Base-by-base conservation (phyloP, 2,329 filamentous ascomycete species). In the Neocatenulostroma microsporum region DNA sequence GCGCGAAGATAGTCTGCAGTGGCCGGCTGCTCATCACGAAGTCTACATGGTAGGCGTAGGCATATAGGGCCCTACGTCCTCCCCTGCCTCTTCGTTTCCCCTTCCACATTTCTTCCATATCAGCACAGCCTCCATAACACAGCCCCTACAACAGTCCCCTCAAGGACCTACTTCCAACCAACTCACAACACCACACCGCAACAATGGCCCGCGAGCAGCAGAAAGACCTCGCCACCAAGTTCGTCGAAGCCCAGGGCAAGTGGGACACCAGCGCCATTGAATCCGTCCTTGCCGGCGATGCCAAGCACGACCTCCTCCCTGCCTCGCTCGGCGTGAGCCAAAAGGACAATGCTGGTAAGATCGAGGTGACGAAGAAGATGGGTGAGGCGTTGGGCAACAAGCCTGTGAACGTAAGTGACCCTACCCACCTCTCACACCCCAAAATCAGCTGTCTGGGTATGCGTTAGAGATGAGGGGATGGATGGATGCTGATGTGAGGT, bases 261-360 rank as follows among this genome's bases (percentile, higher is more conserved):
- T 37, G 25, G 15, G 39, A 41, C 30, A 36, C 34, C 27, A 26
- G 30, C 5, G 28, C 18, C 9, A 17, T 41, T 15, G 31, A 23
- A 11, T n/a, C 39, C 26, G 30, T 26, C 5, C 26, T 41, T 8
- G 35, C 29, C 20, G 9, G n/a, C 13, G 35, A 32, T 23, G 39
- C 39, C 3, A 41, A 41, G 35, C 39, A 41, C 26, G 39, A 41
- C 30, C 35, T 41, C 7, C 39, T 41, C 26, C 39, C 39, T 12
- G 29, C 39, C 13, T 41, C 39, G 7, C 35, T 41, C 11, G 39
- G 39, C 13, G 39, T 41, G 12, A 13, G 30, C 12, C 30, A 37
- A 21, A 37, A 41, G 35, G 39, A 41, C 35, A 41, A 41, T 27
- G 35, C 30, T 6, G 36, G 30, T 24, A 41, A 41, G 39, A n/a